Conservation (phyloP, 345 rosid species). For the Heritiera littoralis region DNA sequence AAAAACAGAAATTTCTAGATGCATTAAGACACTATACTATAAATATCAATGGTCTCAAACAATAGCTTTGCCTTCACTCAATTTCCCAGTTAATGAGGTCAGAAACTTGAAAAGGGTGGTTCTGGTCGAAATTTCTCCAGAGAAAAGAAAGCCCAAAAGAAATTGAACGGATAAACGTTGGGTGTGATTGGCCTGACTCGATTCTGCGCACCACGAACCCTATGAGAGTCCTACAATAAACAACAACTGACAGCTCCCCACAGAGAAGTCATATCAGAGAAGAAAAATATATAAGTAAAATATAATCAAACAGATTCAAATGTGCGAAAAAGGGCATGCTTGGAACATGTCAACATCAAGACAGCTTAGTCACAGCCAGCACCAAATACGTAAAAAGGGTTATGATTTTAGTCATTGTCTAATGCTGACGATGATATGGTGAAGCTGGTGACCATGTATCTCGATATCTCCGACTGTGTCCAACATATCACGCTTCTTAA, state of each 20-base stretch:
- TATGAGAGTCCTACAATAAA: not conserved
- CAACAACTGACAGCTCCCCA: not conserved
- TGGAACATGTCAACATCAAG: slow-evolving; percentile 19
- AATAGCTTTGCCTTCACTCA: not conserved
- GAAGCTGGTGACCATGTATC: not conserved
- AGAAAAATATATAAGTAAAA: not conserved
- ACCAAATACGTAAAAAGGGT: not conserved
- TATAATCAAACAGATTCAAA: not conserved
- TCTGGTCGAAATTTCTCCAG: not conserved
- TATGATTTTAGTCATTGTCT: not conserved
- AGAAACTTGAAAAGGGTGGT: not conserved
- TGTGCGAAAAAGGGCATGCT: not conserved
- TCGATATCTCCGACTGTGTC: slow-evolving; percentile 7
- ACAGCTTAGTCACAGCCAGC: slow-evolving; percentile 30
- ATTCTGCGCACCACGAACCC: not conserved
- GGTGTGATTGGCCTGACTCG: not conserved
- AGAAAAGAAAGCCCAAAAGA: not conserved
- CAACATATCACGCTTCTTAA: slow-evolving; percentile 25
- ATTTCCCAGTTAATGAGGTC: not conserved
- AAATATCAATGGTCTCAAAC: not conserved
- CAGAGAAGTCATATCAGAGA: not conserved
- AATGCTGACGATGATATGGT: not conserved
- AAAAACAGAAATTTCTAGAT: not conserved
- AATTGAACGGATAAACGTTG: not conserved
- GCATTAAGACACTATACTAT: not conserved